These are phyloP conservation scores for Pleurotus ostreatus DNA, from an alignment of 768 basidiomycete species.

Conservation along the genomic window DNA sequence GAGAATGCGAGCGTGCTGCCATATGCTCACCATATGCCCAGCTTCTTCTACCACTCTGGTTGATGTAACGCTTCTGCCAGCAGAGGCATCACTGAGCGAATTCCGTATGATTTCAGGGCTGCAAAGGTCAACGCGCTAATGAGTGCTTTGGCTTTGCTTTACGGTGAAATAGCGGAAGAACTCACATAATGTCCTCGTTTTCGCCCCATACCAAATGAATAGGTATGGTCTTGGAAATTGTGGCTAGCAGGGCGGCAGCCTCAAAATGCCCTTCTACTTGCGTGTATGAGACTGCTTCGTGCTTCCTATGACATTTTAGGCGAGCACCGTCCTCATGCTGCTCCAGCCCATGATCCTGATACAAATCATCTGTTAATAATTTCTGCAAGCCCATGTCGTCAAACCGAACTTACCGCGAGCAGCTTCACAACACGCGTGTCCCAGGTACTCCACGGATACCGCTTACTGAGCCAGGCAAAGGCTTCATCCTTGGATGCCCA, in stretches of 20 bases:
- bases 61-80: slow-evolving; percentile 38
- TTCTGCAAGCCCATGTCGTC: neutral
- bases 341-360: neutral
- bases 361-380: too few relatives aligned
- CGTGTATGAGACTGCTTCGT: slow-evolving; percentile 5
- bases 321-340: neutral
- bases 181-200: slow-evolving; percentile 1
- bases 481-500: slow-evolving; percentile 42
- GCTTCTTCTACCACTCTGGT: slow-evolving; percentile 36
- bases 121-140: neutral
- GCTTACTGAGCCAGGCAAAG: slow-evolving; percentile 34
- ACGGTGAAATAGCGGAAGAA: too few relatives aligned
- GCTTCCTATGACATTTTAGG: neutral
- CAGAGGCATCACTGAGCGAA: slow-evolving; percentile 32
- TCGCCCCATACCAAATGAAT: slow-evolving; percentile 3
- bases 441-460: slow-evolving; percentile 44
- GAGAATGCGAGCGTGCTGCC: neutral
- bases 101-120: slow-evolving; percentile 44
- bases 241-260: neutral
- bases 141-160: neutral
- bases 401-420: slow-evolving; percentile 28
- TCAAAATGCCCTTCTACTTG: slow-evolving; percentile 1
- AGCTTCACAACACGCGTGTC: slow-evolving; percentile 34
- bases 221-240: neutral
- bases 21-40: slow-evolving; percentile 41